These are phyloP conservation scores for Saprolegnia parasitica DNA, from an alignment of 352 stramenopile species.

Conservation along the genomic window DNA sequence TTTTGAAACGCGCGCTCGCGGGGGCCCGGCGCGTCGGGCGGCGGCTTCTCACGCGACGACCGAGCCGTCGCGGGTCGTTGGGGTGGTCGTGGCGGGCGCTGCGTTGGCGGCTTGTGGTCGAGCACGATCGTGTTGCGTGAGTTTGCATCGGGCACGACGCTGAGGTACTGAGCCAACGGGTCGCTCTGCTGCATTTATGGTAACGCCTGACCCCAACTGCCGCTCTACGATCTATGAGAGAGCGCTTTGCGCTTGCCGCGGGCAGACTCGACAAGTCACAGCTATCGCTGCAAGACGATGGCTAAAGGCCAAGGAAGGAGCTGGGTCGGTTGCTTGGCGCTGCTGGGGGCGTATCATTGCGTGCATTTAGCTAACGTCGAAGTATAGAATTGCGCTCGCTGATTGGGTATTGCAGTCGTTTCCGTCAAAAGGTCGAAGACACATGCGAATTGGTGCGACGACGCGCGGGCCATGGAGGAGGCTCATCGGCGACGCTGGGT, in stretches of 20 bases:
- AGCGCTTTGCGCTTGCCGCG: too few species aligned
- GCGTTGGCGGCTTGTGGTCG: not conserved
- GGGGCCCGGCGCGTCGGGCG: not conserved
- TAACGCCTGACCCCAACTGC: too few species aligned
- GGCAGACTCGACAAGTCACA: too few species aligned
- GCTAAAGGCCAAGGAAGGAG: not conserved
- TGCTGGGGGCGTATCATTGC: not conserved
- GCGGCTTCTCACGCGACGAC: not conserved
- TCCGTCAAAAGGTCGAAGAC: not conserved
- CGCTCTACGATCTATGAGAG: too few species aligned
- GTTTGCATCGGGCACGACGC: conserved; percentile 8
- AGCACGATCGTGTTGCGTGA: conserved; percentile 1
- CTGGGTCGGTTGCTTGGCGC: too few species aligned
- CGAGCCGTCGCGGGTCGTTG: conserved; percentile 3
- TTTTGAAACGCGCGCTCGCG: conserved; percentile 7
- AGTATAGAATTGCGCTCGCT: not conserved
- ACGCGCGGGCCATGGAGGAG: not conserved
- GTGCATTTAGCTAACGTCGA: not conserved
- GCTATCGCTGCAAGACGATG: too few species aligned
- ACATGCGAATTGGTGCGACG: not conserved
- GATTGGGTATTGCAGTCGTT: not conserved
- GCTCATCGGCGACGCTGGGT: not conserved
- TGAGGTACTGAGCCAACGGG: conserved; percentile 23
- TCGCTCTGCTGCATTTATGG: not conserved
- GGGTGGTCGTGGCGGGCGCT: not conserved